phyloP scores from a whole-genome alignment of 2,329 filamentous ascomycete genomes.

The Neofusicoccum sp. region DNA sequence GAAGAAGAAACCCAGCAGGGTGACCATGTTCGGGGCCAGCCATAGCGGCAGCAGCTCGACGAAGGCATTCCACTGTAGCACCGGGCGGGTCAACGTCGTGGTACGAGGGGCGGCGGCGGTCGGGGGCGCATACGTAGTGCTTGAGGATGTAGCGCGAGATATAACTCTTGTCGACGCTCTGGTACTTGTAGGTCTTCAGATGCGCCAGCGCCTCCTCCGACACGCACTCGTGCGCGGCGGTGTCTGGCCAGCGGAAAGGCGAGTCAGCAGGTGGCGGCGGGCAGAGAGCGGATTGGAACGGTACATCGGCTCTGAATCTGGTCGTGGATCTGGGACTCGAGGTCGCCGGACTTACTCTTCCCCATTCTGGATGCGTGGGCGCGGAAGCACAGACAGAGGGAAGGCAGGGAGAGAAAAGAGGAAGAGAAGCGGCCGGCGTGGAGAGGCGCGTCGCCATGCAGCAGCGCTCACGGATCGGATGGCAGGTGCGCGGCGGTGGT shows the following conservation, averaged over 20 bases:
- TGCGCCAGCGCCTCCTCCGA: conserved; percentile 90
- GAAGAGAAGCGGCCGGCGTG: conserved; percentile 9
- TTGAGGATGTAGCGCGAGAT: conserved; percentile 91
- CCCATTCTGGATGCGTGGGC: conserved; percentile 13
- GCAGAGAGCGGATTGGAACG: conserved; percentile 16
- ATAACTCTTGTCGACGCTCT: conserved; percentile 91
- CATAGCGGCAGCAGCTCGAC: conserved; percentile 91
- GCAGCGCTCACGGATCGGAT: conserved; percentile 8
- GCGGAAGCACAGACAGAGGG: conserved; percentile 11
- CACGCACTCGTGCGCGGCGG: conserved; percentile 69
- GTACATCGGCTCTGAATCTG: conserved; percentile 22
- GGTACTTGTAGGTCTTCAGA: conserved; percentile 96
- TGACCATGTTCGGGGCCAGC: conserved; percentile 98
- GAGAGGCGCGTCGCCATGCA: conserved; percentile 6
- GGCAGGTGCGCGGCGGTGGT: conserved; percentile 6
- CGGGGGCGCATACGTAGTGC: conserved; percentile 75
- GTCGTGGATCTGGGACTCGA: conserved; percentile 22
- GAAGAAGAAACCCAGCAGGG: conserved; percentile 90
- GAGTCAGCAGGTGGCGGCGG: conserved; percentile 11
- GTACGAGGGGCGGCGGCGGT: conserved; percentile 2
- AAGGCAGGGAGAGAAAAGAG: conserved; percentile 21
- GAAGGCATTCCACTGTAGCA: conserved; percentile 86
- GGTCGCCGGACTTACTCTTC: conserved; percentile 24
- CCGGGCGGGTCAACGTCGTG: conserved; percentile 28
- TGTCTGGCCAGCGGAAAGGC: conserved; percentile 44